phyloP scores from a whole-genome alignment of 176 grass and related monocot genomes.

The Ananas comosus region DNA sequence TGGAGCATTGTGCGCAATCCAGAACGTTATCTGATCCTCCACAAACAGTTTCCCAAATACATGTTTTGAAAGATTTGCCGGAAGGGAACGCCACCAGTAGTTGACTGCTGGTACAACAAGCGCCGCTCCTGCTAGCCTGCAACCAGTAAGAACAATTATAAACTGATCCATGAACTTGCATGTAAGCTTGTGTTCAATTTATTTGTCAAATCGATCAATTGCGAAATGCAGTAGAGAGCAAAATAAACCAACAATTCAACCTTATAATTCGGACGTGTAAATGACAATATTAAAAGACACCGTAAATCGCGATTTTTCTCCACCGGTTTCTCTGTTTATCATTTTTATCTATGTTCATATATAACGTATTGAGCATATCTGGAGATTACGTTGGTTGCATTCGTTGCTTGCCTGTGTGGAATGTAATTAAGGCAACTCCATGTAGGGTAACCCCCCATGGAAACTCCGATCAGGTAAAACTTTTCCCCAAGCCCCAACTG shows the following conservation, averaged over 20 bases:
- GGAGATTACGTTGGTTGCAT: not conserved
- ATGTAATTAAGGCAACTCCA: slow-evolving; percentile 73
- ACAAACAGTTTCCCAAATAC: slow-evolving; percentile 27
- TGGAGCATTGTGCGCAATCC: slow-evolving; percentile 50
- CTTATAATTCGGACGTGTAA: too few species aligned
- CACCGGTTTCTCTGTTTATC: too few species aligned
- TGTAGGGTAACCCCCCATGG: slow-evolving; percentile 47
- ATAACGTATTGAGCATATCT: too few species aligned
- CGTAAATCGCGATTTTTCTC: too few species aligned
- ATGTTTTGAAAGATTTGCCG: slow-evolving; percentile 15
- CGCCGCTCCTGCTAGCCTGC: slow-evolving; percentile 38
- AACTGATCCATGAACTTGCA: too few species aligned
- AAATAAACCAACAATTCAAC: too few species aligned
- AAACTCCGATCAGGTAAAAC: slow-evolving; percentile 51
- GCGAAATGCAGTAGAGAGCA: too few species aligned
- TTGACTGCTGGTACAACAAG: slow-evolving; percentile 52
- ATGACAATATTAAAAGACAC: too few species aligned
- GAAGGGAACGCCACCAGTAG: slow-evolving; percentile 66
- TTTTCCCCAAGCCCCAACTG: slow-evolving; percentile 38
- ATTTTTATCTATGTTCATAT: too few species aligned
- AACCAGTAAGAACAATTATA: not conserved
- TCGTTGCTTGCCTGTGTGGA: slow-evolving; percentile 38
- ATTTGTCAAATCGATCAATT: too few species aligned
- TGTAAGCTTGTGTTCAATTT: too few species aligned
- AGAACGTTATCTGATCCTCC: slow-evolving; percentile 26